These are phyloP conservation scores for Cymbidium sinense DNA, from an alignment of 106 monocot species.

Conservation along the genomic window DNA sequence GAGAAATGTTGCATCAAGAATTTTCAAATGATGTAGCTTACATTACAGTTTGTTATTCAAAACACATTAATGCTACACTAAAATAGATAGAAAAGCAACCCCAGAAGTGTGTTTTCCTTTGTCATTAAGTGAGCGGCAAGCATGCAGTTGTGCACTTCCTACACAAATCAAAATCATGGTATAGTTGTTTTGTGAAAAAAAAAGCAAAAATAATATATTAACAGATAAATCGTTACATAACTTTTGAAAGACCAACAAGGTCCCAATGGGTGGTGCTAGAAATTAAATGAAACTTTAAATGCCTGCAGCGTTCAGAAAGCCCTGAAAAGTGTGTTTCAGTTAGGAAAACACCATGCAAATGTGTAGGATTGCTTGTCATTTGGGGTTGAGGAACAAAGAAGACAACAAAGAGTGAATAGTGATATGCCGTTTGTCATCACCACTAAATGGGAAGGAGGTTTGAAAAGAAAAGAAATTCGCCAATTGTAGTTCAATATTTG, in stretches of 20 bases:
- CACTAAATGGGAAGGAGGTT: not conserved
- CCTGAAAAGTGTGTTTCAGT: not conserved
- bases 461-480: not conserved
- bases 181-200: not conserved
- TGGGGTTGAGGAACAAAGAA: not conserved
- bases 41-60: not conserved
- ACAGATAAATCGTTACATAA: not conserved
- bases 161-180: not conserved
- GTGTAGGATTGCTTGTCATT: not conserved
- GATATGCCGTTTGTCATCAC: not conserved
- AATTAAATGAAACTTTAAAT: not conserved
- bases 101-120: not conserved
- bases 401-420: not conserved
- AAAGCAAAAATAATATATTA: not conserved
- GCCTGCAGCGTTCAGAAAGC: not conserved
- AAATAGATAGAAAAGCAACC: not conserved
- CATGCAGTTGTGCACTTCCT: not conserved
- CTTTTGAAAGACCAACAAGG: not conserved
- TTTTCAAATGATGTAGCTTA: not conserved
- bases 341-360: not conserved
- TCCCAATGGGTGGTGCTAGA: not conserved
- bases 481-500: not conserved
- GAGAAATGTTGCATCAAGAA: not conserved
- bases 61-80: not conserved
- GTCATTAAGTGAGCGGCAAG: not conserved